phyloP scores from a whole-genome alignment of 106 monocot species.

The Chionographis japonica region DNA sequence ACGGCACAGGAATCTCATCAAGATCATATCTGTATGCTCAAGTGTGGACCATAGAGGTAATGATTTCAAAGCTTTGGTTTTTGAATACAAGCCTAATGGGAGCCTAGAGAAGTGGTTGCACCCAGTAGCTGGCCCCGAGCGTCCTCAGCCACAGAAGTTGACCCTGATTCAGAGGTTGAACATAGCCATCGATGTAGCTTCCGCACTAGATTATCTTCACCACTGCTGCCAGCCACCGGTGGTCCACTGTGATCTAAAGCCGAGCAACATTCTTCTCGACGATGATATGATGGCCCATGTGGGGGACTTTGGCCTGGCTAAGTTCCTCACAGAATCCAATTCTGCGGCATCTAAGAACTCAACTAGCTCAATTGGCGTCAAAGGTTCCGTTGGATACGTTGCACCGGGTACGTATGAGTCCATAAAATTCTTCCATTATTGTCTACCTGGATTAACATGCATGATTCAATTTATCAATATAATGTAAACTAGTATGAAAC shows the following conservation, averaged over 20 bases:
- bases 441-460: neutral
- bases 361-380: slow-evolving; percentile 2
- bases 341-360: neutral
- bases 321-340: neutral
- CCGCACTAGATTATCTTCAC: slow-evolving; percentile 38
- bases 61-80: too few species aligned
- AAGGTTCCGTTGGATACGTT: slow-evolving; percentile 26
- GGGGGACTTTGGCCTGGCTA: slow-evolving; percentile 26
- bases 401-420: slow-evolving; percentile 22
- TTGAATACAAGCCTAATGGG: too few species aligned
- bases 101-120: neutral
- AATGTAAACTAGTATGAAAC: too few species aligned
- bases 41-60: too few species aligned
- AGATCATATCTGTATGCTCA: too few species aligned
- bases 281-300: slow-evolving; percentile 22
- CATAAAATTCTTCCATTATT: neutral
- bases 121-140: neutral
- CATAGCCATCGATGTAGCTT: slow-evolving; percentile 25
- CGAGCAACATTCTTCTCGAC: slow-evolving; percentile 25
- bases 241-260: slow-evolving; percentile 40
- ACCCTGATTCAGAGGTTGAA: too few species aligned
- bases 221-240: slow-evolving; percentile 10
- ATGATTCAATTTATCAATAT: too few species aligned
- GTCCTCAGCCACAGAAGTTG: neutral
- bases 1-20: too few species aligned